phyloP scores from a whole-genome alignment of 129 eudicot genomes.

The Apium graveolens region DNA sequence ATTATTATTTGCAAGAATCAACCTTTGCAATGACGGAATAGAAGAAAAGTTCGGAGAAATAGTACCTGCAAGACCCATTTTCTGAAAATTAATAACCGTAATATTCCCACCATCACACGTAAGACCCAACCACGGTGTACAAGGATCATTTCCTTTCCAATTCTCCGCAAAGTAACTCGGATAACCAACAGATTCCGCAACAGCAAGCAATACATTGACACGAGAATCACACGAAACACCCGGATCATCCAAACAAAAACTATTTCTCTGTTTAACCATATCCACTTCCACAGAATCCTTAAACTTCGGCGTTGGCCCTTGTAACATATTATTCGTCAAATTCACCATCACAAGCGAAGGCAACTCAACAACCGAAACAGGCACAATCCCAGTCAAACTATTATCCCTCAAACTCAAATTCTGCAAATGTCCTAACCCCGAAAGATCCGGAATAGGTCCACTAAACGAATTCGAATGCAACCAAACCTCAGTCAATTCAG shows the following conservation, averaged over 20 bases:
- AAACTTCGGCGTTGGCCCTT: conserved; percentile 64
- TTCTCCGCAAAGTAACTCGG: conserved; percentile 48
- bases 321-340: conserved; percentile 61
- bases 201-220: conserved; percentile 45
- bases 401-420: conserved; percentile 63
- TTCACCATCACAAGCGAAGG: conserved; percentile 43
- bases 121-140: conserved; percentile 52
- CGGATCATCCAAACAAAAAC: conserved; percentile 56
- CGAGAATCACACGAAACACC: conserved; percentile 55
- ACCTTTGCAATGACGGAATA: conserved; percentile 39
- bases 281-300: conserved; percentile 45
- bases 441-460: conserved; percentile 76
- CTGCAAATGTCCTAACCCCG: conserved; percentile 37
- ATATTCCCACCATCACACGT: conserved; percentile 41
- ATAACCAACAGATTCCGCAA: conserved; percentile 45
- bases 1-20: conserved; percentile 52
- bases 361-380: conserved; percentile 40
- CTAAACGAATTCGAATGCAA: conserved; percentile 50
- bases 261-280: conserved; percentile 29
- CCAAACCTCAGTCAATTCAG: conserved; percentile 52
- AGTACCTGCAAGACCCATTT: conserved; percentile 51
- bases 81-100: conserved; percentile 48
- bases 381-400: conserved; percentile 62
- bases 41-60: conserved; percentile 54
- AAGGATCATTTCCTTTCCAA: conserved; percentile 88